These are phyloP conservation scores for Pythium grandisporangium DNA, from an alignment of 352 stramenopile genomes.

Conservation along the genomic window DNA sequence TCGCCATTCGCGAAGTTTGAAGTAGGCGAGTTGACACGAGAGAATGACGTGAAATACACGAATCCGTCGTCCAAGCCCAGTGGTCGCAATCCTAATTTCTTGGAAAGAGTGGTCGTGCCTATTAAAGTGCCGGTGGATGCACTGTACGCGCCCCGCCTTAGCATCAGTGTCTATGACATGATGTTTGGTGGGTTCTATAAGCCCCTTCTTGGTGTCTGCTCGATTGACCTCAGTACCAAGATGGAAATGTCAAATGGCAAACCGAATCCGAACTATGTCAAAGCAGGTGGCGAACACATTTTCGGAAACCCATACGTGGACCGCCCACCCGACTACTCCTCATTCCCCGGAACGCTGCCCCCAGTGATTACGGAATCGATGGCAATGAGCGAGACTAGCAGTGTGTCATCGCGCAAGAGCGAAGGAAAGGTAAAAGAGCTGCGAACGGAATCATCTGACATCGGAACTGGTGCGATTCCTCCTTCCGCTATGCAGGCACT, in stretches of 20 bases:
- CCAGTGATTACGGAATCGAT: not conserved
- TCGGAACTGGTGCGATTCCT: conserved; percentile 7
- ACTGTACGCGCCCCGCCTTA: conserved; percentile 76
- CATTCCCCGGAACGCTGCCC: conserved; percentile 36
- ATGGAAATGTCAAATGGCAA: conserved; percentile 57
- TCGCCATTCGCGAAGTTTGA: conserved; percentile 84
- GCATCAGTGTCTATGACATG: conserved; percentile 79
- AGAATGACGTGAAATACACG: conserved; percentile 55
- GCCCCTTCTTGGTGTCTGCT: conserved; percentile 64
- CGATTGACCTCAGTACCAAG: conserved; percentile 68
- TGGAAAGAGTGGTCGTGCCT: conserved; percentile 77
- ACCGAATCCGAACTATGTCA: conserved; percentile 48
- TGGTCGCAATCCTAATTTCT: conserved; percentile 82
- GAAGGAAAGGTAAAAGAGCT: conserved; percentile 1
- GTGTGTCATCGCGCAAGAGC: not conserved
- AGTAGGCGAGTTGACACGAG: conserved; percentile 50
- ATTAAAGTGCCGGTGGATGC: conserved; percentile 79
- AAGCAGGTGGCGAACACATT: conserved; percentile 19
- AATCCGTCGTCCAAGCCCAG: conserved; percentile 71
- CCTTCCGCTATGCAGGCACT: not conserved
- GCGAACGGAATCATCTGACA: conserved; percentile 4
- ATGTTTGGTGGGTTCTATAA: conserved; percentile 81
- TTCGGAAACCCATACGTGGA: conserved; percentile 59
- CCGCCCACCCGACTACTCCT: conserved; percentile 39
- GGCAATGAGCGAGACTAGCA: not conserved